Conservation (phyloP, 345 rosid species). For the Microthlaspi erraticum region DNA sequence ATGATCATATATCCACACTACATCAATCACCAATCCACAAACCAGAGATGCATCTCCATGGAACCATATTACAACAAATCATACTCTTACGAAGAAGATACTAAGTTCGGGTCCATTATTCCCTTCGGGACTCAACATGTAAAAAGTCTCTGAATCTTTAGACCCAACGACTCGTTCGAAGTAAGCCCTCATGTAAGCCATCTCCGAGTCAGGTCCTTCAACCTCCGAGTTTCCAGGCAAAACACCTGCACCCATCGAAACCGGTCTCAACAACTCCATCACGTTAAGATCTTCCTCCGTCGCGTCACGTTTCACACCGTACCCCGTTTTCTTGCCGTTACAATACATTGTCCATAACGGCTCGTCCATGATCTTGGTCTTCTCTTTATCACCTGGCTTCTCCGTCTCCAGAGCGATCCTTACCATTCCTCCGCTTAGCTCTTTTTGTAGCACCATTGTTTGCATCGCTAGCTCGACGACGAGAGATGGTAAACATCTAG, state of each 20-base stretch:
- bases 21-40: background rate
- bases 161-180: constrained; percentile 83
- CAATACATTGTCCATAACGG: constrained; percentile 84
- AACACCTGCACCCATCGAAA: constrained; percentile 92
- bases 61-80: constrained; percentile 34
- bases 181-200: constrained; percentile 81
- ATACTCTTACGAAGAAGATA: constrained; percentile 72
- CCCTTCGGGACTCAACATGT: constrained; percentile 88
- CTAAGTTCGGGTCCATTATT: constrained; percentile 85
- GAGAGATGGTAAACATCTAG: constrained; percentile 64
- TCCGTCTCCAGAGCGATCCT: constrained; percentile 81
- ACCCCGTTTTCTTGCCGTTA: constrained; percentile 80
- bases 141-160: constrained; percentile 77
- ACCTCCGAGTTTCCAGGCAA: constrained; percentile 66
- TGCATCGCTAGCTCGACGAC: constrained; percentile 72
- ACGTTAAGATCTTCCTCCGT: constrained; percentile 69
- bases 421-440: constrained; percentile 71
- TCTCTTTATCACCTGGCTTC: constrained; percentile 61
- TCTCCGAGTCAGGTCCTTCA: constrained; percentile 73
- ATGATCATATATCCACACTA: constrained; percentile 4
- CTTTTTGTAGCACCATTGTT: constrained; percentile 63
- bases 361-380: constrained; percentile 58
- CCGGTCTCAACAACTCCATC: constrained; percentile 78
- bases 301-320: constrained; percentile 70
- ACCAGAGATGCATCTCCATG: constrained; percentile 1